Evolutionary conservation across 2,329 filamentous ascomycete genomes (phyloP).

Genomic region (Colletotrichum theobromicola): DNA sequence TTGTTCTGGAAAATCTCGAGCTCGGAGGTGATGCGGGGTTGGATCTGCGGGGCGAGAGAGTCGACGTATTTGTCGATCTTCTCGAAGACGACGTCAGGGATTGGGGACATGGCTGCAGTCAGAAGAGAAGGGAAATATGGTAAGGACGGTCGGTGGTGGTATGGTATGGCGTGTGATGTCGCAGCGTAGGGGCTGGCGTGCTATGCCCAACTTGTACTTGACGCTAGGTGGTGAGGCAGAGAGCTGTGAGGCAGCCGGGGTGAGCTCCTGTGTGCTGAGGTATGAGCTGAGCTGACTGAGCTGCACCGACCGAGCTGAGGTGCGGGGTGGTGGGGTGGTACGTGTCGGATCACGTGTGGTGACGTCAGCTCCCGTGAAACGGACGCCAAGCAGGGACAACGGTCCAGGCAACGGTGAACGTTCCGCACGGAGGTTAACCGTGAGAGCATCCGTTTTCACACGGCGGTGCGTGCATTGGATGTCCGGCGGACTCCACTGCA

Average conservation of each 20-base stretch:
- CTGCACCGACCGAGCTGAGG: background rate
- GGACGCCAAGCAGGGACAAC: background rate
- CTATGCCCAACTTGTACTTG: slow-evolving; percentile 7
- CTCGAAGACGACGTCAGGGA: slow-evolving; percentile 47
- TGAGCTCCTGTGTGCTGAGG: background rate
- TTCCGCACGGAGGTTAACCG: background rate
- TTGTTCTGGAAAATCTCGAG: slow-evolving; percentile 48
- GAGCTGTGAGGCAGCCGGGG: background rate
- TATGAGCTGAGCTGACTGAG: background rate
- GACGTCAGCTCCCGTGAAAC: background rate
- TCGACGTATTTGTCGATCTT: slow-evolving; percentile 53
- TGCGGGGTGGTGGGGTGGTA: background rate
- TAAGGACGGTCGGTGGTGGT: background rate
- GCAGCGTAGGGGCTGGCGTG: background rate
- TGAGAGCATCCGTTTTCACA: background rate
- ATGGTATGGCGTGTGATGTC: background rate
- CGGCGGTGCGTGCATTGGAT: too few species aligned
- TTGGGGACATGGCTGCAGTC: slow-evolving; percentile 32
- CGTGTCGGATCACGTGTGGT: background rate
- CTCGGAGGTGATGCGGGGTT: slow-evolving; percentile 49
- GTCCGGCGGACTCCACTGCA: too few species aligned
- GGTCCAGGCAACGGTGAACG: background rate
- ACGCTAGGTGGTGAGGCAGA: background rate
- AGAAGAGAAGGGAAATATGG: background rate
- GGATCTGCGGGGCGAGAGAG: slow-evolving; percentile 50